A percentile compares a stretch with the other conserved stretches of the same genome.
Conservation (phyloP, 2,329 filamentous ascomycete species). For the Neocucurbitaria cava region DNA sequence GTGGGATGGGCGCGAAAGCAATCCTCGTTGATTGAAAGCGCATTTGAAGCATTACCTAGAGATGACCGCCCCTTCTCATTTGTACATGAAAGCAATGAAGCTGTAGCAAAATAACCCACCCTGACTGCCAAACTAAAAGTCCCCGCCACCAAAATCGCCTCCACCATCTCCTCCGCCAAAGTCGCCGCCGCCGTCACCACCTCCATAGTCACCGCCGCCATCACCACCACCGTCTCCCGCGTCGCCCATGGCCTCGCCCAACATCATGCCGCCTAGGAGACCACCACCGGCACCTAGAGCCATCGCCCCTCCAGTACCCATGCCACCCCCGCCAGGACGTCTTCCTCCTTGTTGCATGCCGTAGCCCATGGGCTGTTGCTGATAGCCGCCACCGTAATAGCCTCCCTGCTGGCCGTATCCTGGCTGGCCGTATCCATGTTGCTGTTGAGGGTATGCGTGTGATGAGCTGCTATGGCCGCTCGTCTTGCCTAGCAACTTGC, state of each 20-base stretch:
- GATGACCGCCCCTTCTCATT: neutral
- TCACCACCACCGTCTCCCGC: conserved; percentile 36
- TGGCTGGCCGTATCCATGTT: conserved; percentile 24
- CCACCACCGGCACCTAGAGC: conserved; percentile 83
- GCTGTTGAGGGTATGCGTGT: conserved; percentile 41
- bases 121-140: conserved; percentile 14
- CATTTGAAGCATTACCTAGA: neutral
- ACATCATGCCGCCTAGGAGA: conserved; percentile 76
- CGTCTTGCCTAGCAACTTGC: conserved; percentile 61
- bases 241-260: conserved; percentile 69
- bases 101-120: neutral
- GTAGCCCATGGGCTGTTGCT: conserved; percentile 53
- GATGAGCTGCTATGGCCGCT: conserved; percentile 44
- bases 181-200: conserved; percentile 30
- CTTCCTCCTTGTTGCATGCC: conserved; percentile 25
- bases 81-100: neutral
- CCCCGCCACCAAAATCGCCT: conserved; percentile 37
- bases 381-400: conserved; percentile 36
- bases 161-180: conserved; percentile 30
- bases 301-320: conserved; percentile 76
- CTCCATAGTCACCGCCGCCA: conserved; percentile 8
- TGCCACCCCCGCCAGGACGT: conserved; percentile 52
- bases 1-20: neutral
- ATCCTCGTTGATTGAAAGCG: neutral
- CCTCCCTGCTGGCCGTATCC: conserved; percentile 17